Evolutionary conservation across 2,329 filamentous ascomycete species (phyloP).

Genomic region (Penicillium thymicola): DNA sequence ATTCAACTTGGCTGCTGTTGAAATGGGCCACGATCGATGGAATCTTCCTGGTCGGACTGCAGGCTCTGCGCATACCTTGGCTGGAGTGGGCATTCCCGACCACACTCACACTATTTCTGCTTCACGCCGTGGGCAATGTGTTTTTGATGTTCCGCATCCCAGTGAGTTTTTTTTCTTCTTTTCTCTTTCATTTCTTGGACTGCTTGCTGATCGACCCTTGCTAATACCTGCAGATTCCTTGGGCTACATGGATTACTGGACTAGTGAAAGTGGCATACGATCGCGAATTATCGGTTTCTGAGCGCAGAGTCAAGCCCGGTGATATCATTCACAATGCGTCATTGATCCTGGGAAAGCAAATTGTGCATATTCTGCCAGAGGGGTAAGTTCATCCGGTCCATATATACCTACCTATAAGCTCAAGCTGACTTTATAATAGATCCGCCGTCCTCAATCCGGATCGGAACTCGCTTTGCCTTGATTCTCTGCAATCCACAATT

Average conservation of each 20-base stretch:
- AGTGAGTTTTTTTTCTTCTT: conserved; percentile 44
- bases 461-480: conserved; percentile 75
- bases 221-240: conserved; percentile 58
- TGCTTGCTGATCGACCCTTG: not conserved
- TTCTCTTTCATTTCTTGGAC: conserved; percentile 8
- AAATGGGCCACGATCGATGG: conserved; percentile 93
- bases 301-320: conserved; percentile 83
- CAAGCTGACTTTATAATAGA: conserved; percentile 43
- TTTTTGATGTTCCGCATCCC: conserved; percentile 92
- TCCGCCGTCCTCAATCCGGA: conserved; percentile 86
- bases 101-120: conserved; percentile 66
- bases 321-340: conserved; percentile 88
- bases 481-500: conserved; percentile 57
- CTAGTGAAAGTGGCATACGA: conserved; percentile 83
- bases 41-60: conserved; percentile 80
- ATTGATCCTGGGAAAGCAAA: conserved; percentile 91
- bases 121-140: conserved; percentile 71
- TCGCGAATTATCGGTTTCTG: conserved; percentile 88
- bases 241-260: conserved; percentile 68
- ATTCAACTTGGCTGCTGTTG: conserved; percentile 84
- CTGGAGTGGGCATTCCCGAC: conserved; percentile 80
- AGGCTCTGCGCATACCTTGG: conserved; percentile 90
- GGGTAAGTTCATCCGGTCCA: conserved; percentile 52
- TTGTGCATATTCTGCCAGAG: conserved; percentile 95
- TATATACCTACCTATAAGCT: not conserved